These are phyloP conservation scores for Helianthus annuus DNA, from an alignment of 129 eudicot species.

Conservation along the genomic window DNA sequence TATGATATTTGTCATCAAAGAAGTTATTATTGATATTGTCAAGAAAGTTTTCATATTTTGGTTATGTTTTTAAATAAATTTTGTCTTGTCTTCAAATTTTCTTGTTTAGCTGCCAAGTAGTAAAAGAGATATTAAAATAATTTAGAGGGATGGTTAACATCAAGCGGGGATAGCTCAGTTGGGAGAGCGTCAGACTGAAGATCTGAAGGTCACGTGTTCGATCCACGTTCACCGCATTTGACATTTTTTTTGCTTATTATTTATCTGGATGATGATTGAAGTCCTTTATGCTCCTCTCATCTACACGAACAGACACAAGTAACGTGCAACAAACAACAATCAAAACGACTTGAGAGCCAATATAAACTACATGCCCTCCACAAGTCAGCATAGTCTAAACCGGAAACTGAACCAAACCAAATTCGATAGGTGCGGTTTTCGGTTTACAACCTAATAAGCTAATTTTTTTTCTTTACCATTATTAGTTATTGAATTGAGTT, in stretches of 20 bases:
- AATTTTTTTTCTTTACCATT: too few relatives aligned
- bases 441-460: too few relatives aligned
- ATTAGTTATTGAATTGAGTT: too few relatives aligned
- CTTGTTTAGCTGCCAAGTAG: too few relatives aligned
- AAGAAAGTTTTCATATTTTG: neutral
- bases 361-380: too few relatives aligned
- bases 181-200: constrained; percentile 81
- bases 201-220: constrained; percentile 99
- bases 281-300: too few relatives aligned
- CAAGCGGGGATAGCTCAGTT: constrained; percentile 51
- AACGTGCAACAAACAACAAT: too few relatives aligned
- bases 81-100: neutral
- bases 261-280: neutral
- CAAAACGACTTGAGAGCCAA: too few relatives aligned
- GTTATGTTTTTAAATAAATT: neutral
- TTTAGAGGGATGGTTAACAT: neutral
- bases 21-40: neutral
- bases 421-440: too few relatives aligned
- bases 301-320: too few relatives aligned
- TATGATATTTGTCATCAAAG: neutral
- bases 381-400: too few relatives aligned
- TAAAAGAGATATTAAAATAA: neutral
- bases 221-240: constrained; percentile 93
- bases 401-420: too few relatives aligned
- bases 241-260: neutral